Conservation (phyloP, 2,329 filamentous ascomycete genomes). For the Pseudocercospora vitis region DNA sequence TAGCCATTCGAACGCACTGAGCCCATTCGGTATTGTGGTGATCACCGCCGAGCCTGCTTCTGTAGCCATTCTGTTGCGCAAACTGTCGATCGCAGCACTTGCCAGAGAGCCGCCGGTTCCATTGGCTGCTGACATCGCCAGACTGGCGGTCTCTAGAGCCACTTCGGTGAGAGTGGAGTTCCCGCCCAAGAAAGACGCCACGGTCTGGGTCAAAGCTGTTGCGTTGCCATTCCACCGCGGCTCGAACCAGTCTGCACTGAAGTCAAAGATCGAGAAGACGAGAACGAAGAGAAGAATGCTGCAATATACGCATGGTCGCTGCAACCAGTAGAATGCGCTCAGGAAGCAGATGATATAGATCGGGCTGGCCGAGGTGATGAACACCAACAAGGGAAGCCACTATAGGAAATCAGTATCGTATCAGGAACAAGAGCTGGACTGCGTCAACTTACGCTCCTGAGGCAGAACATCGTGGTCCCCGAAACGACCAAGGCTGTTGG, state of each 20-base stretch:
- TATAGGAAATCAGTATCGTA: slow-evolving; percentile 59
- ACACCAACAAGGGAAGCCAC: slow-evolving; percentile 55
- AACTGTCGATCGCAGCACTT: slow-evolving; percentile 64
- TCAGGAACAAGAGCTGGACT: background rate
- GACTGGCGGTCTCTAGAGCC: slow-evolving; percentile 66
- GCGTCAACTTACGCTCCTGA: background rate
- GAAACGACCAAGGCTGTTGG: background rate
- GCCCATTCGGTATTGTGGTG: slow-evolving; percentile 50
- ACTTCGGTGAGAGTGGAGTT: slow-evolving; percentile 41
- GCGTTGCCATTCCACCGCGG: slow-evolving; percentile 53
- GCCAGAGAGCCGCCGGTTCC: slow-evolving; percentile 68
- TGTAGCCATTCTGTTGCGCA: slow-evolving; percentile 47
- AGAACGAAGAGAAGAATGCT: slow-evolving; percentile 92
- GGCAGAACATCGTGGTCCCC: slow-evolving; percentile 15
- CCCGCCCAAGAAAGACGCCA: slow-evolving; percentile 34
- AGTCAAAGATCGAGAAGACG: slow-evolving; percentile 94
- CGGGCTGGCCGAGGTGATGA: slow-evolving; percentile 51
- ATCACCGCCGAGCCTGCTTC: slow-evolving; percentile 43
- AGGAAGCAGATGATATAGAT: slow-evolving; percentile 58
- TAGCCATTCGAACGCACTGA: slow-evolving; percentile 81
- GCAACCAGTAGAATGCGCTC: slow-evolving; percentile 90
- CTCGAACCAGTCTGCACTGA: slow-evolving; percentile 88
- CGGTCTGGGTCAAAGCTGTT: slow-evolving; percentile 39
- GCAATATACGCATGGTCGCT: slow-evolving; percentile 96
- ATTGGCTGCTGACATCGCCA: slow-evolving; percentile 56